phyloP scores from a whole-genome alignment of 805 yeast species.

The Pichia thaimueangensis region DNA sequence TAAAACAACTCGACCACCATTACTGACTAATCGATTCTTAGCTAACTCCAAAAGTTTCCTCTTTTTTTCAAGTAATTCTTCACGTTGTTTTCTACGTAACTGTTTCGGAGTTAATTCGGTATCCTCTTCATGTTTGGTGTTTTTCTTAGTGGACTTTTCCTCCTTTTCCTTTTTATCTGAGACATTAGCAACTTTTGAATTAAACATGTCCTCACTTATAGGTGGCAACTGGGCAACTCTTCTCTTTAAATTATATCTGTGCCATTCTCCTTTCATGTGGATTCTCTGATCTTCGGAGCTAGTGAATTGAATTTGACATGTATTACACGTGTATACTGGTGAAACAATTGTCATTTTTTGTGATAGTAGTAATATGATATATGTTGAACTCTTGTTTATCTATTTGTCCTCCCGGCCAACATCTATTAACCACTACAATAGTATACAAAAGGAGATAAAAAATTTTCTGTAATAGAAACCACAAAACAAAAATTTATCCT shows the following conservation, averaged over 20 bases:
- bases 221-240: conserved; percentile 82
- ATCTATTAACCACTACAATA: too few relatives aligned
- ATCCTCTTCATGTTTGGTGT: conserved; percentile 15
- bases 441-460: too few relatives aligned
- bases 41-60: conserved; percentile 43
- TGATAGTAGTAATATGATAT: too few relatives aligned
- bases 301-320: conserved; percentile 78
- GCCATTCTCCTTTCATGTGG: conserved; percentile 99
- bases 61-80: conserved; percentile 43
- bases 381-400: not conserved
- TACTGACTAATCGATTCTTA: conserved; percentile 33
- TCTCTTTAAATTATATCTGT: conserved; percentile 88
- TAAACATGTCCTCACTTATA: conserved; percentile 33
- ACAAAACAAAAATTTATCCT: too few relatives aligned
- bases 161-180: conserved; percentile 23
- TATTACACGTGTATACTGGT: conserved; percentile 61
- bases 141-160: not conserved
- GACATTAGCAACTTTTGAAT: conserved; percentile 22
- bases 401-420: not conserved
- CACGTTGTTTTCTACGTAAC: conserved; percentile 43
- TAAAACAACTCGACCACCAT: conserved; percentile 22
- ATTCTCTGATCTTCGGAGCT: conserved; percentile 78
- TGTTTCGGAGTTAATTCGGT: conserved; percentile 31
- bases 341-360: conserved; percentile 10
- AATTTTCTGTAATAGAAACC: too few relatives aligned